Evolutionary conservation across 2,329 filamentous ascomycete species (phyloP), one percentile per base, ranked within the genome.

Genomic region (Aspergillus sp.): DNA sequence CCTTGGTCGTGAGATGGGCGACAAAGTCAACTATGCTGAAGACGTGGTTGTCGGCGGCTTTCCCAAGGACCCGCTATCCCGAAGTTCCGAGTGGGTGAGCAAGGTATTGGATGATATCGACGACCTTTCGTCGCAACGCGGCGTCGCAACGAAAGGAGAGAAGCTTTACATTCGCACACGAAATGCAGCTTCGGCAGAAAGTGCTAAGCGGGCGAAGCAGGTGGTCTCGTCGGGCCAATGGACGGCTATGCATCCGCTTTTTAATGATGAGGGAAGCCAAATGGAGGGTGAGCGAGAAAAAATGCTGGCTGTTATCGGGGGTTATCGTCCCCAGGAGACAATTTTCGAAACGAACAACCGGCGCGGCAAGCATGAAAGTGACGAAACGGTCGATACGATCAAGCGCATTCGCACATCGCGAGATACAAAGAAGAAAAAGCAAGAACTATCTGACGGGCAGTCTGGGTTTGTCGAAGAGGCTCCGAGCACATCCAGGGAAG

Each of bases 281-380:
- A 62, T 73, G 16, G 83, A 89, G 51, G 72, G 77, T 38, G 79
- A 84, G 30, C 75, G 88, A 19, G 78, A 86, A 30, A 78, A 82
- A 31, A 93, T 98, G 84, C 68, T 98, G 17, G 85, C 86, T 19
- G 76, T 80, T 37, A 85, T 98, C 36, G 88, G 85, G 48, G 81
- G 82, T 2, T 98, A 91, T 64, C 77, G 85, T 47, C 91, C 93
- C 0, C 71, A 80, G 26, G 91, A 98, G 60, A 96, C 89, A 0
- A 85, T 98, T n/a, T 98, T 98, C 48, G 91, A 98, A 59, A 80
- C 95, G 41, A 82, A 83, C 43, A 83, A 83, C 5, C 77, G 80
- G 45, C 74, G 79, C 39, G 80, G 82, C 43, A 69, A 72, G 82
- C 52, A 74, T 80, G 50, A 74, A 74, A 55, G 80, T 72, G 55